phyloP scores from a whole-genome alignment of 2,329 filamentous ascomycete genomes.

The Xylariaceae sp. region DNA sequence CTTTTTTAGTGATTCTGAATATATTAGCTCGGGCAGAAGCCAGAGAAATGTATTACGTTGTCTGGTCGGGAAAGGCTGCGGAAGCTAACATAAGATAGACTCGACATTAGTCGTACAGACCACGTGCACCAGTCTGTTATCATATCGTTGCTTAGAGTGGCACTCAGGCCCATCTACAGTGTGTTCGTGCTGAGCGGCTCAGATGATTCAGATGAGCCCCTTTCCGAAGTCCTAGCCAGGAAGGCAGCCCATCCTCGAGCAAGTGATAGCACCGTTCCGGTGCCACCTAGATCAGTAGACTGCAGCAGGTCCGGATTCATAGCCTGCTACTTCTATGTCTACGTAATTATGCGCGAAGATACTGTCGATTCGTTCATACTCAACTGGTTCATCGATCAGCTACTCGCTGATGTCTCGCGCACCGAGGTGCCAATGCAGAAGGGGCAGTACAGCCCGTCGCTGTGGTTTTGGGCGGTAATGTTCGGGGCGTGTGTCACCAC shows the following conservation, averaged over 20 bases:
- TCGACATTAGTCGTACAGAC: constrained; percentile 42
- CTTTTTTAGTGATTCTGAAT: not conserved
- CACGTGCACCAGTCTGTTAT: constrained; percentile 49
- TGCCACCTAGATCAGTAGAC: constrained; percentile 33
- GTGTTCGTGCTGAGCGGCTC: constrained; percentile 32
- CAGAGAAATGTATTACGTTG: not conserved
- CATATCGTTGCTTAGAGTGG: constrained; percentile 48
- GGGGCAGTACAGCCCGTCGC: constrained; percentile 45
- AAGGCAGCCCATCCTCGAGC: constrained; percentile 28
- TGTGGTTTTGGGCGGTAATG: constrained; percentile 52
- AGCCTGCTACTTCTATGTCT: constrained; percentile 51
- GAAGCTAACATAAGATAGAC: constrained; percentile 1
- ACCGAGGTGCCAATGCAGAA: constrained; percentile 45
- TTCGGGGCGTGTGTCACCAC: constrained; percentile 48
- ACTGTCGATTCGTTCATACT: constrained; percentile 47
- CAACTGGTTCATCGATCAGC: constrained; percentile 50
- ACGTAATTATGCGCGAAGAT: constrained; percentile 47
- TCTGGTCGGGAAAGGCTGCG: not conserved
- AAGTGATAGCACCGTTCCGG: constrained; percentile 20
- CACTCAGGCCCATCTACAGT: constrained; percentile 45
- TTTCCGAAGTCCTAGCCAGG: constrained; percentile 34
- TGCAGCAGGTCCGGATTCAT: constrained; percentile 49
- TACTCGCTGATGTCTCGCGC: constrained; percentile 47
- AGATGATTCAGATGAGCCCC: constrained; percentile 29
- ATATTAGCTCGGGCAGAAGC: not conserved